These are phyloP conservation scores for Rhododendron mucronatum DNA, from an alignment of 148 eudicot species.

Conservation along the genomic window DNA sequence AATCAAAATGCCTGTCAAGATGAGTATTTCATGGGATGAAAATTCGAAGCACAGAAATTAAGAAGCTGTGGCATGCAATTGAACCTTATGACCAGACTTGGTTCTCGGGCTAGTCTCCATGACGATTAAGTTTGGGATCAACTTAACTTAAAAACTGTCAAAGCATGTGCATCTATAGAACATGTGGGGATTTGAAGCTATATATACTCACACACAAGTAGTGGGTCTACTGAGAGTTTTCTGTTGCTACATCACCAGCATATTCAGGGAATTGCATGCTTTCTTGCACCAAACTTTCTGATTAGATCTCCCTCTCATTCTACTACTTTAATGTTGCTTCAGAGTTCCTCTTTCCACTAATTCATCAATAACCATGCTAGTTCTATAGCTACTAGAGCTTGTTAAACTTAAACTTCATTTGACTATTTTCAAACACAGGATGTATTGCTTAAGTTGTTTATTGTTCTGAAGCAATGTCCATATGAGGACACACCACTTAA, in stretches of 20 bases:
- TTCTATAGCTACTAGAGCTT: not conserved
- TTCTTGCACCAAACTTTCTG: constrained; percentile 71
- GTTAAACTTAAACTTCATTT: constrained; percentile 2
- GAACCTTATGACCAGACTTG: constrained; percentile 54
- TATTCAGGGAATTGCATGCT: constrained; percentile 25
- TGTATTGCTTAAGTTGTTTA: not conserved
- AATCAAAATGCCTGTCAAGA: not conserved
- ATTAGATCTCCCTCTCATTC: constrained; percentile 43
- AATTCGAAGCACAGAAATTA: not conserved
- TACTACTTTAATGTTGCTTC: constrained; percentile 10
- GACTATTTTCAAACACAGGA: not conserved
- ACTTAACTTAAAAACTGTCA: constrained; percentile 3
- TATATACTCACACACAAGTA: not conserved
- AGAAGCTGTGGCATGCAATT: not conserved
- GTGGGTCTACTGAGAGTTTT: not conserved
- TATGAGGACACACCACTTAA: not conserved
- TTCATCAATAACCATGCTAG: not conserved
- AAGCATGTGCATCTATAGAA: not conserved
- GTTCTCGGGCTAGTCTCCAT: constrained; percentile 52
- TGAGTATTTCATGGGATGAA: not conserved
- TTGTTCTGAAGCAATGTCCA: not conserved
- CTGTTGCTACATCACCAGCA: constrained; percentile 48
- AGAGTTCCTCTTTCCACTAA: constrained; percentile 7
- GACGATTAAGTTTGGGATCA: not conserved
- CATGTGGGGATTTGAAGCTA: not conserved